Evolutionary conservation across 2,329 filamentous ascomycete genomes (phyloP).

Genomic region (Trichoderma simmonsii): DNA sequence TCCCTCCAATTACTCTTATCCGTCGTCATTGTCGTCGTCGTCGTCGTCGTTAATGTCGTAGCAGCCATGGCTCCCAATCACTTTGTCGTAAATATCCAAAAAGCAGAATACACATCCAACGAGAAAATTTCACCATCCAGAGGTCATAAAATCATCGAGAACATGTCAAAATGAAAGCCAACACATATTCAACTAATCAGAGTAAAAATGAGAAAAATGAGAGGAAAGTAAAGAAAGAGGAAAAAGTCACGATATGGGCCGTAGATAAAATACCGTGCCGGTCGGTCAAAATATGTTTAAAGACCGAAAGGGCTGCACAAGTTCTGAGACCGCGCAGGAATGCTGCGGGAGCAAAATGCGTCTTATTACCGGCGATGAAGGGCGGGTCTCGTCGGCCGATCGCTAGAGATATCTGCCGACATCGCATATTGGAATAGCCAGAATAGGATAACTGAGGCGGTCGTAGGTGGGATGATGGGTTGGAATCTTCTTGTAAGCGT

Average conservation of each 20-base stretch:
- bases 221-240: not conserved
- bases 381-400: slow-evolving; percentile 13
- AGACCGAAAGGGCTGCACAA: not conserved
- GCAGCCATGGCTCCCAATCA: not conserved
- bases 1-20: not conserved
- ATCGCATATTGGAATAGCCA: not conserved
- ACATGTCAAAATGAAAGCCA: not conserved
- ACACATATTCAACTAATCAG: not conserved
- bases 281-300: not conserved
- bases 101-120: not conserved
- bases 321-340: slow-evolving; percentile 7
- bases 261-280: not conserved
- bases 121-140: not conserved
- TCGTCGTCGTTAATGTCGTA: not conserved
- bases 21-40: not conserved
- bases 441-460: not conserved
- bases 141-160: not conserved
- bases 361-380: slow-evolving; percentile 5
- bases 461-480: not conserved
- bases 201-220: not conserved
- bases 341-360: slow-evolving; percentile 8
- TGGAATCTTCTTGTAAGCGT: not conserved
- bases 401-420: slow-evolving; percentile 9
- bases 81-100: not conserved
- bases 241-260: not conserved